Base-by-base conservation (phyloP, 139 green algal species). In the Zygnema circumcarinatum region DNA sequence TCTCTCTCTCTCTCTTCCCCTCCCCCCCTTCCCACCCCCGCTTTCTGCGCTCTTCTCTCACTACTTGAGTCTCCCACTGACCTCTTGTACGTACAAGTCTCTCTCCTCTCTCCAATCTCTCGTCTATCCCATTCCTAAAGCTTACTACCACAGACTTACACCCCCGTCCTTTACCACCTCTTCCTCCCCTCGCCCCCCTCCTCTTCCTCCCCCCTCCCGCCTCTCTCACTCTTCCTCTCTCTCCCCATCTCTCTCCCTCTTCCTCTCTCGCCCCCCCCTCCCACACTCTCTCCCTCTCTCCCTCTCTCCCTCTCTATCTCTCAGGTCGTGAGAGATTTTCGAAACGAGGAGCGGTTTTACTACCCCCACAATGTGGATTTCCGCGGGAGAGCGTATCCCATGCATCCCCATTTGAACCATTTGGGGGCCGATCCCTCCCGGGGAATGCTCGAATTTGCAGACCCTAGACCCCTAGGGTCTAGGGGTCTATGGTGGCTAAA, bases 301-400 rank as follows among this genome's bases (percentile, higher is more conserved):
- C 47, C 47, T 62, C 16, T 62, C 47, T 62, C 47, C 47, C 16
- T 62, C 16, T 62, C 47, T 62, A 25, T 7, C 16, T 62, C 16
- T 62, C 83, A 88, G 83, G 79, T 90, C 32, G 56, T 76, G 1
- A 7, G 33, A 0, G 39, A 87, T 39, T 84, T 90, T 16, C 20
- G 67, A 3, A 2, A 76, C 1, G 67, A 95, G 94, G 81, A 69
- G 52, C 36, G 47, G 1, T 94, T 98, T 91, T 98, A 95, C 90
- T 97, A 95, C 81, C 96, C 96, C 0, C 96, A 99, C 93, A 97
- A 95, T 85, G 39, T 98, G 0, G 96, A 99, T 91, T 98, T 99
- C 94, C 81, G 96, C 35, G 97, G 97, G 7, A 94, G 97, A 38
- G 97, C 96, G 25, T 99, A 99, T 91, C 95, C 97, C 2, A 95